These are phyloP conservation scores for Colletotrichum sp. DNA, from an alignment of 2,329 filamentous ascomycete species.

Conservation along the genomic window DNA sequence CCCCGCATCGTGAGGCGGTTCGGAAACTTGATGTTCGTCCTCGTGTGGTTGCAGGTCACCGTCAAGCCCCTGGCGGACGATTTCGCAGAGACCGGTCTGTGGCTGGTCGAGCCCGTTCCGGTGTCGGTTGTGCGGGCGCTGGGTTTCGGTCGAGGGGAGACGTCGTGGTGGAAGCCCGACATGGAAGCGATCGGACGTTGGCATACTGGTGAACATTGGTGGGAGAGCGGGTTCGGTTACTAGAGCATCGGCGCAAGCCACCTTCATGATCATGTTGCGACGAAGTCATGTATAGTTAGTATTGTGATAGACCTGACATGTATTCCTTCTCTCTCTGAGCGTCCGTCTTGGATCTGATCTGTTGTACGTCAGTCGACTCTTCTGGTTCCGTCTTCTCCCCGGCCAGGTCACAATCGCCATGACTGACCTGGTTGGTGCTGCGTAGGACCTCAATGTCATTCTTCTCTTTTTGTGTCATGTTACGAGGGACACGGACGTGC, in stretches of 20 bases:
- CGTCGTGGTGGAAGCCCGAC: constrained; percentile 73
- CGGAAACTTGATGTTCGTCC: constrained; percentile 67
- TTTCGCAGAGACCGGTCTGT: constrained; percentile 74
- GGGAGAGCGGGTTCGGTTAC: constrained; percentile 49
- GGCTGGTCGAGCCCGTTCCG: constrained; percentile 84
- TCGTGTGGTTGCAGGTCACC: constrained; percentile 73
- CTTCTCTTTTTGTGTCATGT: not conserved
- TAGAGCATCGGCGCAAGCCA: constrained; percentile 24
- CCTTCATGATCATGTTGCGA: not conserved
- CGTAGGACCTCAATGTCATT: not conserved
- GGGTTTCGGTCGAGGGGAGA: constrained; percentile 65
- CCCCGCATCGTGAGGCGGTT: constrained; percentile 53
- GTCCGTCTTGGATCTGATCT: not conserved
- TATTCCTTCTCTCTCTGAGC: not conserved
- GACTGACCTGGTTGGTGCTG: not conserved
- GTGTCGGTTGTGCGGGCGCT: constrained; percentile 72
- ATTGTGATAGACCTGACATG: not conserved
- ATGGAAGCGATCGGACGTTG: constrained; percentile 55
- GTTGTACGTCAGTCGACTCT: not conserved
- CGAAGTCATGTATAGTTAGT: not conserved
- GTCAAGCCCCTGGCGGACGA: constrained; percentile 75
- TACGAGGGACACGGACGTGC: not conserved
- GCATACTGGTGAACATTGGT: constrained; percentile 69
- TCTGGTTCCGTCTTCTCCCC: not conserved
- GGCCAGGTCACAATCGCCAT: not conserved